phyloP scores from a whole-genome alignment of 768 basidiomycete genomes.

The Leccinellum albellum region DNA sequence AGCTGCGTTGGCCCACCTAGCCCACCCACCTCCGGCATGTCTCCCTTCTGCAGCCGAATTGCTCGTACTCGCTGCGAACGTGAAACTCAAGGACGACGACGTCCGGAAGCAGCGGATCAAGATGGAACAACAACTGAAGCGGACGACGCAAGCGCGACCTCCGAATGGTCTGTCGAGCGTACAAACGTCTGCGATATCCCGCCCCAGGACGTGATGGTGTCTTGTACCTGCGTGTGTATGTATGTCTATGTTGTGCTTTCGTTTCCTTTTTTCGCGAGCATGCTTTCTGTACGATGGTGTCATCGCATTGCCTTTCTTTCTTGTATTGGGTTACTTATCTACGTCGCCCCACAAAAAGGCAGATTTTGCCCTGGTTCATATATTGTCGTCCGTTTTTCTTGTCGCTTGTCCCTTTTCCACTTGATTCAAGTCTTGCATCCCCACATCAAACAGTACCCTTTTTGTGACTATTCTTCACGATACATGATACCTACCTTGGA shows the following conservation, averaged over 20 bases:
- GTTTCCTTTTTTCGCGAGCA: neutral
- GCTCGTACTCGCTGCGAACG: conserved; percentile 53
- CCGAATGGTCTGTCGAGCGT: conserved; percentile 25
- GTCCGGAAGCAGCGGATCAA: conserved; percentile 70
- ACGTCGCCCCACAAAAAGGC: neutral
- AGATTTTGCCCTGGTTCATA: neutral
- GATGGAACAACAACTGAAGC: conserved; percentile 69
- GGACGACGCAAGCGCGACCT: conserved; percentile 44
- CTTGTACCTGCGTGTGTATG: neutral
- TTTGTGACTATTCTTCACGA: neutral
- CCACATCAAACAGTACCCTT: conserved; percentile 11
- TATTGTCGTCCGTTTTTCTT: conserved; percentile 1
- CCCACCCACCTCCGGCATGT: conserved; percentile 46
- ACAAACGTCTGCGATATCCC: conserved; percentile 28
- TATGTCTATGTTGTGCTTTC: neutral
- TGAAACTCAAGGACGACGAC: conserved; percentile 79
- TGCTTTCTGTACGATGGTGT: conserved; percentile 10
- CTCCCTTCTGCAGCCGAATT: conserved; percentile 61
- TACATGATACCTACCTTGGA: conserved; percentile 13
- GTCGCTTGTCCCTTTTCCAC: neutral
- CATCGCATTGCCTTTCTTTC: neutral
- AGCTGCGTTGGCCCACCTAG: conserved; percentile 45
- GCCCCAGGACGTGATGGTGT: conserved; percentile 20
- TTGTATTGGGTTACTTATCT: neutral
- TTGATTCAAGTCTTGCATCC: conserved; percentile 5